These are phyloP conservation scores for Mortierella sp. DNA, from an alignment of 371 early-diverging fungal genomes.

Conservation along the genomic window DNA sequence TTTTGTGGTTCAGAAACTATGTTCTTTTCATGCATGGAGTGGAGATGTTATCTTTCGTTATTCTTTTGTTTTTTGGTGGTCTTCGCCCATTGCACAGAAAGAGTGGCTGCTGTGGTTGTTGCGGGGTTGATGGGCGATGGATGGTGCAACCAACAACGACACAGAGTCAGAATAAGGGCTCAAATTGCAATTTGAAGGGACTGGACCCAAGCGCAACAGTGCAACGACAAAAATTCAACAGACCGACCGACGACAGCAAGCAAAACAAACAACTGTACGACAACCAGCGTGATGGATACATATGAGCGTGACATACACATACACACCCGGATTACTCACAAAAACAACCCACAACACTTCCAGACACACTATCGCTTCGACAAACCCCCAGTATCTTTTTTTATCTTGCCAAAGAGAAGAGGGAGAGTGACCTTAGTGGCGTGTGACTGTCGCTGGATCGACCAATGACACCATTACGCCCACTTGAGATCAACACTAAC, in stretches of 20 bases:
- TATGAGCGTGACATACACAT: not conserved
- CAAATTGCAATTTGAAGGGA: not conserved
- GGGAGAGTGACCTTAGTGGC: not conserved
- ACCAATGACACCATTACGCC: constrained; percentile 21
- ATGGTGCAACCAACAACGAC: not conserved
- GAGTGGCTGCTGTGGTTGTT: not conserved
- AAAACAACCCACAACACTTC: not conserved
- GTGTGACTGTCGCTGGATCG: not conserved
- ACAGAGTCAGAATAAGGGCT: not conserved
- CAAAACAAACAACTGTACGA: not conserved
- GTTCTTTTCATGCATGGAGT: not conserved
- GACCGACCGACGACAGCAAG: not conserved
- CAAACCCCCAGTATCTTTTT: not conserved
- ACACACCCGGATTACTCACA: not conserved
- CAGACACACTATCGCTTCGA: not conserved
- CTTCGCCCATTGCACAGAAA: not conserved
- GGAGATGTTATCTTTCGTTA: not conserved
- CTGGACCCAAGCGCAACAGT: not conserved
- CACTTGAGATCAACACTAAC: not conserved
- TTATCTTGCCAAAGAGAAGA: not conserved
- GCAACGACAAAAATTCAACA: not conserved
- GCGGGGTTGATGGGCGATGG: not conserved
- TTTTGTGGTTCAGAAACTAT: not conserved
- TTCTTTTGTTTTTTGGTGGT: not conserved
- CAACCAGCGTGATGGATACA: constrained; percentile 6